Evolutionary conservation across 2,329 filamentous ascomycete genomes (phyloP), one percentile per base, ranked within the genome.

Genomic region (Hysterium pulicare): DNA sequence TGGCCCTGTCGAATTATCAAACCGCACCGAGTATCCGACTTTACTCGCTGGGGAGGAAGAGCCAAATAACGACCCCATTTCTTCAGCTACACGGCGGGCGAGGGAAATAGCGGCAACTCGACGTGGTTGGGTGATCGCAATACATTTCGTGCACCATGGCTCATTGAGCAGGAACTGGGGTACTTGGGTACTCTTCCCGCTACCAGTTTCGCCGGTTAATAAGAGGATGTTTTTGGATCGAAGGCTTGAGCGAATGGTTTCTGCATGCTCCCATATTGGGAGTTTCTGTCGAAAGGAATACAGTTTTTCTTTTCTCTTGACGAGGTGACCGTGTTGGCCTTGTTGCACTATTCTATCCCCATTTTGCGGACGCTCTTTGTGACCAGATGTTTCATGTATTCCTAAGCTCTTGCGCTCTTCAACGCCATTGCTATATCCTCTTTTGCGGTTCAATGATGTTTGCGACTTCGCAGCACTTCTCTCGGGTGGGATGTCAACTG

Each of bases 171-270:
- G 72, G 49, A 95, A 96, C 59, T 97, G 93, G 0, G 93, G 91
- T 0, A 96, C 84, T 67, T 98, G 93, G 0, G 93, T 98, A 71
- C 87, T 94, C 70, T 98, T 98, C 62, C 93, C 93, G 11, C 88
- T 95, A 63, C 93, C 93, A 0, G 93, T 98, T 66, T 97, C 91
- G 71, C 91, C 91, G 2, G 93, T 85, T 11, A 98, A 72, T 0
- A 98, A 76, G 39, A 98, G 78, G 1, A 95, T 81, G 57, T 94
- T 81, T 48, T 81, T 82, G 24, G 79, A 59, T 13, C 62, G 70
- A 5, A 95, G 69, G 2, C 79, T 73, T 13, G 73, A 60, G 26
- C 82, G 81, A 38, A 96, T 94, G 20, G 84, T 77, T 24, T 83
- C 73, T 36, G 81, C 81, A 50, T 90, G 79, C 3, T 77, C 70